Evolutionary conservation across 2,329 filamentous ascomycete genomes (phyloP).

Genomic region (Tympanopsis confertula): DNA sequence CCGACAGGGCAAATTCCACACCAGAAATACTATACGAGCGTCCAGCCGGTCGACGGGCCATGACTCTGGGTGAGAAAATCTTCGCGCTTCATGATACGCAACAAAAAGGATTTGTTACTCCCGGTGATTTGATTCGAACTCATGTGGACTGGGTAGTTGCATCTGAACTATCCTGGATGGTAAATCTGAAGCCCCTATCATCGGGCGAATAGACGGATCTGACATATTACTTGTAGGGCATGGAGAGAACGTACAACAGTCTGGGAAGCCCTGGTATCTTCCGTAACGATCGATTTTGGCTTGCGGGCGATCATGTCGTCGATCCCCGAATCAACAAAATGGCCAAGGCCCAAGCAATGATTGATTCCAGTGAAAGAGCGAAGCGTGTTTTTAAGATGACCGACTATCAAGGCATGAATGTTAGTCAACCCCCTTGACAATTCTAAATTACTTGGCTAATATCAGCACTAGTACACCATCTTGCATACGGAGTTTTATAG

Average conservation of each 20-base stretch:
- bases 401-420: slow-evolving; percentile 25
- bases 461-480: slow-evolving; percentile 20
- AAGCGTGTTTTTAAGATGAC: slow-evolving; percentile 28
- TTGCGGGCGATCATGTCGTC: slow-evolving; percentile 34
- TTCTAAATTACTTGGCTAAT: slow-evolving; percentile 3
- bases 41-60: slow-evolving; percentile 13
- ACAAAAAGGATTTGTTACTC: slow-evolving; percentile 16
- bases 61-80: slow-evolving; percentile 32
- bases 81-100: slow-evolving; percentile 28
- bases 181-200: background rate
- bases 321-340: slow-evolving; percentile 26
- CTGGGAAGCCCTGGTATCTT: slow-evolving; percentile 28
- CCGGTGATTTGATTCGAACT: slow-evolving; percentile 27
- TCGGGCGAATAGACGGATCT: background rate
- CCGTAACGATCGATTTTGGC: slow-evolving; percentile 36
- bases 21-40: slow-evolving; percentile 3
- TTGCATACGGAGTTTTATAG: slow-evolving; percentile 33
- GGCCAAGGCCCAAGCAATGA: slow-evolving; percentile 21
- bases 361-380: slow-evolving; percentile 21
- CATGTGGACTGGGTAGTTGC: slow-evolving; percentile 33
- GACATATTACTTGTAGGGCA: slow-evolving; percentile 12
- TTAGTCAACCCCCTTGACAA: slow-evolving; percentile 2
- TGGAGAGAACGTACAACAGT: slow-evolving; percentile 25
- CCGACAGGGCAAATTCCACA: slow-evolving; percentile 7
- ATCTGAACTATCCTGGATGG: slow-evolving; percentile 26